Percentiles rank a stretch among this genome's conserved stretches.
phyloP scores from a whole-genome alignment of 805 yeast genomes.

The Lachancea sp. region DNA sequence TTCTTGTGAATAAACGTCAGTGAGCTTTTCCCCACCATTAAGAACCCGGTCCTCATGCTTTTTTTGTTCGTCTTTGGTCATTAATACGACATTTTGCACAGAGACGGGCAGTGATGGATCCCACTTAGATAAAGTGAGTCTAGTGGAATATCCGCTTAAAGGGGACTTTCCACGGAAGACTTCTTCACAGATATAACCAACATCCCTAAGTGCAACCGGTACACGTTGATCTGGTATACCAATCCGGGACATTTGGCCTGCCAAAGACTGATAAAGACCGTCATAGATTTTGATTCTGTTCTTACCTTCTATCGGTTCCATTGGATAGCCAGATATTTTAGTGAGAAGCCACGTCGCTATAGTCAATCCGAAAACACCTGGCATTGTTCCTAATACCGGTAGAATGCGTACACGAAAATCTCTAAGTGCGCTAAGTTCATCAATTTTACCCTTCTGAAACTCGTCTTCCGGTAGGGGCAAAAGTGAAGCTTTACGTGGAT shows the following conservation, averaged over 20 bases:
- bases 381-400: constrained; percentile 96
- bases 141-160: constrained; percentile 72
- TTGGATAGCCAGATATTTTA: constrained; percentile 76
- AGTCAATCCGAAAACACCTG: constrained; percentile 90
- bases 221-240: constrained; percentile 68
- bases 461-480: constrained; percentile 82
- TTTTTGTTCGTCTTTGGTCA: constrained; percentile 84
- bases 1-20: constrained; percentile 57
- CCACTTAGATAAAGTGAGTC: constrained; percentile 82
- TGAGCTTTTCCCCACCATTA: constrained; percentile 55
- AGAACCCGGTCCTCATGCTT: constrained; percentile 72
- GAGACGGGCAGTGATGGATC: constrained; percentile 57
- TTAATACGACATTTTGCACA: constrained; percentile 72
- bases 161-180: constrained; percentile 90
- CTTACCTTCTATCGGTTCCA: constrained; percentile 87
- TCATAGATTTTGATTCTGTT: constrained; percentile 82
- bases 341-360: constrained; percentile 81
- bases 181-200: constrained; percentile 82
- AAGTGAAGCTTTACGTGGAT: constrained; percentile 83
- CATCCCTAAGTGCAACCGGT: constrained; percentile 67
- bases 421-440: constrained; percentile 76
- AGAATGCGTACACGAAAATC: constrained; percentile 90
- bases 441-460: constrained; percentile 73
- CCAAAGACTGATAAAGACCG: constrained; percentile 70
- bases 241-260: constrained; percentile 79